Percentiles rank a stretch among this genome's conserved stretches.
Conservation (phyloP, 2,329 filamentous ascomycete genomes). For the Calonectria pauciramosa region DNA sequence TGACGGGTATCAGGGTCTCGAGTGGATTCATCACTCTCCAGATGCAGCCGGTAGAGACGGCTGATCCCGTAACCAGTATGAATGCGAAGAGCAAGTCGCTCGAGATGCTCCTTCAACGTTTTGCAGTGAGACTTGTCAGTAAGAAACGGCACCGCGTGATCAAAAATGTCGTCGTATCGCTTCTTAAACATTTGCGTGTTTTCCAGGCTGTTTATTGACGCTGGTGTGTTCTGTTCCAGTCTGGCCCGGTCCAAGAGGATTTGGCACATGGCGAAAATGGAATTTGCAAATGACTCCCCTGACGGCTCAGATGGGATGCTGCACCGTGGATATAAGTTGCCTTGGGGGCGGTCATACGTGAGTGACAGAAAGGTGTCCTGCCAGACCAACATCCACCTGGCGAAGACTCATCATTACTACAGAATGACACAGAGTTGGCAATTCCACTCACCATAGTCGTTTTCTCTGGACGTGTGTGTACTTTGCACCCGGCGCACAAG, state of each 20-base stretch:
- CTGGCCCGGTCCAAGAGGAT: background rate
- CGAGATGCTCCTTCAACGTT: background rate
- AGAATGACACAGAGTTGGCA: background rate
- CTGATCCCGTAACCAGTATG: background rate
- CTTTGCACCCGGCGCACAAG: background rate
- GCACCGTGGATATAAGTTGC: background rate
- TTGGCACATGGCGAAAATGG: background rate
- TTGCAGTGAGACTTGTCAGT: background rate
- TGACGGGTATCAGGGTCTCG: background rate
- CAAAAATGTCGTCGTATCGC: background rate
- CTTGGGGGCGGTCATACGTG: background rate
- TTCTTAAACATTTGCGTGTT: background rate
- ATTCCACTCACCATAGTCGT: background rate
- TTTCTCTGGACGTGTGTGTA: background rate
- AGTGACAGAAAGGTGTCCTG: background rate
- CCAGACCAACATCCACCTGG: constrained; percentile 3
- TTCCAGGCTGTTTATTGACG: background rate
- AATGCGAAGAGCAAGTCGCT: background rate
- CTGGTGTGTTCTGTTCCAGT: background rate
- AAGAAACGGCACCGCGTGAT: background rate
- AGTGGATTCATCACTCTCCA: background rate
- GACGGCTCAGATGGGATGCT: background rate
- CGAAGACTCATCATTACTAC: background rate
- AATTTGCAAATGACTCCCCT: background rate
- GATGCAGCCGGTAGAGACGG: background rate